phyloP scores from a whole-genome alignment of 768 basidiomycete genomes.

The Pisolithus microcarpus region DNA sequence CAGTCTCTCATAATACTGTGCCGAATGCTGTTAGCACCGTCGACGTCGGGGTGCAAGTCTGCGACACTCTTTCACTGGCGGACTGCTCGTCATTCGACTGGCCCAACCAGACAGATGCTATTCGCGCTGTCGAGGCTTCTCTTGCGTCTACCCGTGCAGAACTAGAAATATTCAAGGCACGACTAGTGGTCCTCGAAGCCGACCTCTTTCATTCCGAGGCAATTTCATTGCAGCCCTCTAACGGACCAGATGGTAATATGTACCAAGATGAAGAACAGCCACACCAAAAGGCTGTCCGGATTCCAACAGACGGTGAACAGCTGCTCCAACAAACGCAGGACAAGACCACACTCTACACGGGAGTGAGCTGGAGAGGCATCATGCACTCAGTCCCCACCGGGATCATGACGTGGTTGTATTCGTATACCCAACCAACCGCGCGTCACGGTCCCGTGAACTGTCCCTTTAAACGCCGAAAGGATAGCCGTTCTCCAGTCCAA shows the following conservation, averaged over 20 bases:
- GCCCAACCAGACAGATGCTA: slow-evolving; percentile 1
- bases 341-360: not conserved
- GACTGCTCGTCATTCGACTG: not conserved
- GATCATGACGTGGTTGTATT: slow-evolving; percentile 19
- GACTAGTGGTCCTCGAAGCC: slow-evolving; percentile 22
- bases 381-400: slow-evolving; percentile 11
- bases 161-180: slow-evolving; percentile 19
- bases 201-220: slow-evolving; percentile 14
- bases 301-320: not conserved
- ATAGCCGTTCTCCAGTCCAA: slow-evolving; percentile 4
- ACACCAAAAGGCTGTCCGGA: not conserved
- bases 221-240: not conserved
- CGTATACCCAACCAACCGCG: slow-evolving; percentile 8
- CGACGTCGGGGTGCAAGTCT: not conserved
- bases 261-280: not conserved
- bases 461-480: not conserved
- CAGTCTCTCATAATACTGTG: not conserved
- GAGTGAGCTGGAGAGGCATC: slow-evolving; percentile 6
- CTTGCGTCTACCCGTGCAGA: slow-evolving; percentile 18
- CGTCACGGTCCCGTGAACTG: not conserved
- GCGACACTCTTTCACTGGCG: not conserved
- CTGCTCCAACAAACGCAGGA: not conserved
- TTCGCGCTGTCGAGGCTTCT: slow-evolving; percentile 19
- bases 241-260: not conserved
- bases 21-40: not conserved